phyloP scores from a whole-genome alignment of 2,329 filamentous ascomycete genomes.

The Hypoxylon sp. region DNA sequence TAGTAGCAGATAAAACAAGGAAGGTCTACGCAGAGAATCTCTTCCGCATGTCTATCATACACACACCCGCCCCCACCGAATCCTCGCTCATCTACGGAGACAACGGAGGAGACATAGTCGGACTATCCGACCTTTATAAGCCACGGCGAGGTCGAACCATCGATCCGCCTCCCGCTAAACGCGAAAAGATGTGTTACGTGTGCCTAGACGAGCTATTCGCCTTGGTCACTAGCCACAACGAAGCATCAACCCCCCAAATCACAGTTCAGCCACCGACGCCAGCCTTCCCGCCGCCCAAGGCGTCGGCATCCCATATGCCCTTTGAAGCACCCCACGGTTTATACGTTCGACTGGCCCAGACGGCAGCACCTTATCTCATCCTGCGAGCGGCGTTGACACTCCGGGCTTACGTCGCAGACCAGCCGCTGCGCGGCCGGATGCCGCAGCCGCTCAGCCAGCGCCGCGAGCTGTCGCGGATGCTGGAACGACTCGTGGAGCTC shows the following conservation, averaged over 20 bases:
- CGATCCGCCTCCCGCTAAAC: constrained; percentile 68
- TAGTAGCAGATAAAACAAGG: constrained; percentile 72
- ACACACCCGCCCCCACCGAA: constrained; percentile 66
- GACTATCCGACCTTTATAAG: constrained; percentile 69
- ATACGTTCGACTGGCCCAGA: constrained; percentile 72
- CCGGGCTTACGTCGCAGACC: constrained; percentile 88
- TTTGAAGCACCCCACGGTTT: constrained; percentile 47
- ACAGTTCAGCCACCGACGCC: constrained; percentile 57
- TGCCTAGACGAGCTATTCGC: constrained; percentile 82
- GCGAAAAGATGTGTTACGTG: constrained; percentile 78
- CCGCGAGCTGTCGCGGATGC: constrained; percentile 77
- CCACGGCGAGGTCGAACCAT: constrained; percentile 77
- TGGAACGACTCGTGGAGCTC: constrained; percentile 72
- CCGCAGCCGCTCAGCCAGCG: constrained; percentile 85
- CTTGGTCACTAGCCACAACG: constrained; percentile 65
- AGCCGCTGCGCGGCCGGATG: constrained; percentile 87
- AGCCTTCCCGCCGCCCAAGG: constrained; percentile 47
- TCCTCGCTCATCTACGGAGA: constrained; percentile 63
- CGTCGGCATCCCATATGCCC: constrained; percentile 25
- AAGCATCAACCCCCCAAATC: constrained; percentile 48
- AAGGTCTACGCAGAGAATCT: constrained; percentile 77
- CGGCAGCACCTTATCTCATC: constrained; percentile 82
- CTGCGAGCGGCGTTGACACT: constrained; percentile 81
- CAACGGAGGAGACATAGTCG: constrained; percentile 51
- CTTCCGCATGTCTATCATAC: constrained; percentile 84